Conservation (phyloP, 306 rosid genomes). For the Comarum palustre region DNA sequence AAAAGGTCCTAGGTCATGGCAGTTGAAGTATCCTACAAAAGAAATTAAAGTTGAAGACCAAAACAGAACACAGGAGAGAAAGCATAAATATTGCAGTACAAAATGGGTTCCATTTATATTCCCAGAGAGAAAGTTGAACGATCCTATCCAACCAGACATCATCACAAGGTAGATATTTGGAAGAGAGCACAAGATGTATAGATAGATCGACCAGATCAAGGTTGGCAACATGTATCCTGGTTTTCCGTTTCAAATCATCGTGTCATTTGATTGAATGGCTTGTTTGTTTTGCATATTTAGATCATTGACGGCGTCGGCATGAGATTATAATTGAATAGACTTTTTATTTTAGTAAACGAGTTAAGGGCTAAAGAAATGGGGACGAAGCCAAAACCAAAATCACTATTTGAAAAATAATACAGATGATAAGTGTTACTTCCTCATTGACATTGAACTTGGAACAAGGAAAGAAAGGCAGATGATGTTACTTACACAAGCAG, state of each 20-base stretch:
- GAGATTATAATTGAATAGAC: too few relatives aligned
- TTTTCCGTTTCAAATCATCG: background rate
- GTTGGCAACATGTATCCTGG: background rate
- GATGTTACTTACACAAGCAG: constrained; percentile 19
- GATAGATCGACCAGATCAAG: background rate
- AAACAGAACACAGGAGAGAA: background rate
- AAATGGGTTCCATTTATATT: background rate
- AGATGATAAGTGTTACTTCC: constrained; percentile 61
- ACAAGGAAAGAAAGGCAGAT: constrained; percentile 37
- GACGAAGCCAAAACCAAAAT: too few relatives aligned
- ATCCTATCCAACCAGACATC: background rate
- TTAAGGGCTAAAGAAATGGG: too few relatives aligned
- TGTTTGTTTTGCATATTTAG: background rate
- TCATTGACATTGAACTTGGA: constrained; percentile 53
- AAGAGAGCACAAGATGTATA: background rate
- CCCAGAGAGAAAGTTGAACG: background rate
- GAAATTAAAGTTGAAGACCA: too few relatives aligned
- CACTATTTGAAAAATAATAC: too few relatives aligned
- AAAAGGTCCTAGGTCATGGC: background rate
- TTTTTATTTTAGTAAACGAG: too few relatives aligned
- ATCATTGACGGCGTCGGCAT: background rate
- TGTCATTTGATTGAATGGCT: background rate
- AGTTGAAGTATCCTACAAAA: too few relatives aligned
- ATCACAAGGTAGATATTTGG: background rate
- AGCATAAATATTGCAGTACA: background rate